Base-by-base conservation (phyloP, 257 asterid genomes). In the Leonotis leonurus region DNA sequence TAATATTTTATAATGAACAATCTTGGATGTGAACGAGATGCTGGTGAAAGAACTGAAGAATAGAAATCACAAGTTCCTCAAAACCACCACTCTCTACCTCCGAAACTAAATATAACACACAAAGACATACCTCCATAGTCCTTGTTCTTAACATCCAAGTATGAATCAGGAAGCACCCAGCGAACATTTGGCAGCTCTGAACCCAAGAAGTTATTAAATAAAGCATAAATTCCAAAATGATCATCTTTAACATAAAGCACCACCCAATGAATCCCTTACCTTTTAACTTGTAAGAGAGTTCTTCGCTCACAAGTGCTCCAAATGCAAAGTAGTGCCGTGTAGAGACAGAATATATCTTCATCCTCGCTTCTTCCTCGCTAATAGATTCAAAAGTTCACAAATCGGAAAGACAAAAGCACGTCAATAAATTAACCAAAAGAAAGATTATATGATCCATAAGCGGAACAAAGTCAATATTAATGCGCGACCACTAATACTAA, bases 81-180 rank as follows among this genome's bases (percentile, higher is more conserved):
- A n/a, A n/a, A n/a, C n/a, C n/a, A n/a, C n/a, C n/a, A n/a, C n/a
- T n/a, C n/a, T n/a, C n/a, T n/a, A n/a, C n/a, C n/a, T 26, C 39
- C 7, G 39, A 4, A 11, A 18, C 14, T 1, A 32, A 50, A 16
- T 29, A 36, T 32, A 20, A 12, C 21, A 32, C 1, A 20, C 29
- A 77, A 39, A 43, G 16, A 1, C 71, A 30, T 81, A 93, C 99
- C 97, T 83, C 97, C 99, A 55, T 89, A 89, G 44, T 93, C 97
- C 78, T 89, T 89, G 49, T 93, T 85, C 67, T 5, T 89, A 3
- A 89, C 99, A 78, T 93, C 90, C 85, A 93, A 60, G 75, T 89
- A 93, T 2, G 99, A 93, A 74, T 93, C 99, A 18, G 99, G 99
- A 64, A 89, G 97, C 69, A 93, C 97, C 99, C 99, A 93, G 3